These are phyloP conservation scores for Boeremia lycopersici DNA, from an alignment of 2,329 filamentous ascomycete species.

Conservation along the genomic window DNA sequence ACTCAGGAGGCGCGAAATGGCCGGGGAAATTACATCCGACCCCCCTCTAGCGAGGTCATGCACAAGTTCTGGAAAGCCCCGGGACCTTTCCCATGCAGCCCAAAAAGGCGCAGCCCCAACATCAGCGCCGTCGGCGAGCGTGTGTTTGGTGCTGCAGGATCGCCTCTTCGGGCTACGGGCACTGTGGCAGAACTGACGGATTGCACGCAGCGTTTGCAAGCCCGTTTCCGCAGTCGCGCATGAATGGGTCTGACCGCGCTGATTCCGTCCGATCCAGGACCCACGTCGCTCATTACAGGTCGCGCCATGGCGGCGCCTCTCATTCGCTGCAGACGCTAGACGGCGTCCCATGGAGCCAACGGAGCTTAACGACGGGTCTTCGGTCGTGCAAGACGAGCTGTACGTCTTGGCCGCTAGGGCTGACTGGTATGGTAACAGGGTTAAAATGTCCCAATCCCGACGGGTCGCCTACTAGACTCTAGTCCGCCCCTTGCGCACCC, in stretches of 20 bases:
- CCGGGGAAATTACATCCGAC: constrained; percentile 15
- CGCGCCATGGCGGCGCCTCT: not conserved
- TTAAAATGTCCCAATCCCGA: constrained; percentile 31
- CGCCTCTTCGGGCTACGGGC: no score
- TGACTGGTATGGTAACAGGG: constrained; percentile 15
- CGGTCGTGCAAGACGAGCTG: constrained; percentile 20
- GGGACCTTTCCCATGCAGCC: not conserved
- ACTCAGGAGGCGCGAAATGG: constrained; percentile 11
- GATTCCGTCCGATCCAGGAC: constrained; percentile 12
- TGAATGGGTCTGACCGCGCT: constrained; percentile 4
- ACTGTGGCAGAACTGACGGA: not conserved
- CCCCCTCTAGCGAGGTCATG: not conserved
- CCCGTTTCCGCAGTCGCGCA: not conserved
- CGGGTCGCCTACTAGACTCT: not conserved
- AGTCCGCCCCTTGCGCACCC: constrained; percentile 18
- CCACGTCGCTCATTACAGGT: constrained; percentile 8
- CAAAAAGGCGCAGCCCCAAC: no score
- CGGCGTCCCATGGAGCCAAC: constrained; percentile 17
- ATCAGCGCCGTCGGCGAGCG: not conserved
- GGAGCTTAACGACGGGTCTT: constrained; percentile 20
- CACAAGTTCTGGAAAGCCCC: not conserved
- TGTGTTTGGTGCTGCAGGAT: not conserved
- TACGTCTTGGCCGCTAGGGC: constrained; percentile 27
- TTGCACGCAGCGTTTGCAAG: not conserved
- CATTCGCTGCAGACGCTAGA: constrained; percentile 16